Evolutionary conservation across 2,329 filamentous ascomycete species (phyloP).

Genomic region (Phaeosphaeriaceae sp.): DNA sequence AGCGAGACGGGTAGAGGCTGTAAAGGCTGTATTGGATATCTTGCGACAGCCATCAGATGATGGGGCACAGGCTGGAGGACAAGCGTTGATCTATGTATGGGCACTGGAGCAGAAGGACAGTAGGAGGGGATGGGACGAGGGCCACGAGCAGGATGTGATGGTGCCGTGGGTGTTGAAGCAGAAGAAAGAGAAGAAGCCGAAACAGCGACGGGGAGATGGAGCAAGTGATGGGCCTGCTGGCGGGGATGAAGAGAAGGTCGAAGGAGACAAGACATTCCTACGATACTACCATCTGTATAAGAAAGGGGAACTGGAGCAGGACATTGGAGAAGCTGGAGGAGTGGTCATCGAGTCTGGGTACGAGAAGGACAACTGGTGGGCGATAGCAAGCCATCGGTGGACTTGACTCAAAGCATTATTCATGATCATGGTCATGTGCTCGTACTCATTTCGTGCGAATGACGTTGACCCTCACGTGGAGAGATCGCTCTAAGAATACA

Average conservation of each 20-base stretch:
- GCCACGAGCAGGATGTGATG: conserved; percentile 86
- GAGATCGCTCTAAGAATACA: not conserved
- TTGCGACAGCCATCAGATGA: conserved; percentile 51
- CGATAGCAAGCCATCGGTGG: conserved; percentile 59
- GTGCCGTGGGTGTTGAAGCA: conserved; percentile 86
- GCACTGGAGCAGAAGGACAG: conserved; percentile 89
- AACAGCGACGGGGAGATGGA: conserved; percentile 18
- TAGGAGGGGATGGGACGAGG: conserved; percentile 86
- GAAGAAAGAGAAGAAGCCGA: conserved; percentile 45
- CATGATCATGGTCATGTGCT: not conserved
- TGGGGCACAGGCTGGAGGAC: conserved; percentile 55
- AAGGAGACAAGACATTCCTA: conserved; percentile 70
- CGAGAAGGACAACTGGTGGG: conserved; percentile 99
- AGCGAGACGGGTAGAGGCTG: conserved; percentile 73
- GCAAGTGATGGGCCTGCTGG: conserved; percentile 12
- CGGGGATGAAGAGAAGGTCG: conserved; percentile 18
- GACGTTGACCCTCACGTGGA: not conserved
- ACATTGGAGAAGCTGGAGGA: conserved; percentile 78
- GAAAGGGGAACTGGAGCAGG: conserved; percentile 83
- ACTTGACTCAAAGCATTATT: conserved; percentile 3
- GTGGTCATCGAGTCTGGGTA: conserved; percentile 81
- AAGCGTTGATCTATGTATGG: conserved; percentile 89
- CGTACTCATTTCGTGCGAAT: not conserved
- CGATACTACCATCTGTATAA: conserved; percentile 95
- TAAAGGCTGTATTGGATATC: conserved; percentile 73